phyloP scores from a whole-genome alignment of 2,329 filamentous ascomycete genomes.

The Alternaria sp. region DNA sequence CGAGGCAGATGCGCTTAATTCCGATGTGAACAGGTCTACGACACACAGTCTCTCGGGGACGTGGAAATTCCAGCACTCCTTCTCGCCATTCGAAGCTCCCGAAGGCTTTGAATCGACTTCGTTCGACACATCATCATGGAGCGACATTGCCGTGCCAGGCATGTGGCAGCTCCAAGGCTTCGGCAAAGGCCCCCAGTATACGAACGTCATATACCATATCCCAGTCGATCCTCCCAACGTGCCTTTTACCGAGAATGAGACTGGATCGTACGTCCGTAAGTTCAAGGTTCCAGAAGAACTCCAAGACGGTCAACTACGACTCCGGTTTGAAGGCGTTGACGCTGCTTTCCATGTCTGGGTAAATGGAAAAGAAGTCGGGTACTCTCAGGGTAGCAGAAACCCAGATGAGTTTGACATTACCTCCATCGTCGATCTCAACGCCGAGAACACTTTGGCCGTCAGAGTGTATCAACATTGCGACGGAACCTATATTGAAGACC shows the following conservation, averaged over 20 bases:
- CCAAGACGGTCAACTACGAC: constrained; percentile 64
- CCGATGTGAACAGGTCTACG: constrained; percentile 47
- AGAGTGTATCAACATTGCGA: constrained; percentile 76
- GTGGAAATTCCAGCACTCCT: constrained; percentile 54
- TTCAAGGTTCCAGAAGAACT: constrained; percentile 64
- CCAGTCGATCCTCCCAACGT: constrained; percentile 70
- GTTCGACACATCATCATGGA: constrained; percentile 57
- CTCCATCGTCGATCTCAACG: constrained; percentile 55
- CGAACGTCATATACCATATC: constrained; percentile 72
- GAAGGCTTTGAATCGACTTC: constrained; percentile 44
- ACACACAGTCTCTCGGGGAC: constrained; percentile 46
- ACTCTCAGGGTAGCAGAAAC: constrained; percentile 73
- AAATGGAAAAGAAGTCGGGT: constrained; percentile 70
- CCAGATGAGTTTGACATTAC: constrained; percentile 75
- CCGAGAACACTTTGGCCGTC: constrained; percentile 66
- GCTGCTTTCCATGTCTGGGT: constrained; percentile 75
- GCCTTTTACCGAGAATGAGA: constrained; percentile 68
- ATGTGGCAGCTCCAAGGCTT: constrained; percentile 76
- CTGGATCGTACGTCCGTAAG: constrained; percentile 66
- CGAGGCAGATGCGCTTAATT: constrained; percentile 59
- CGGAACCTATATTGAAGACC: constrained; percentile 74
- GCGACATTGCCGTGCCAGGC: constrained; percentile 68
- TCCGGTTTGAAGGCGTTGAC: constrained; percentile 77
- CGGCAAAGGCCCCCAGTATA: constrained; percentile 70
- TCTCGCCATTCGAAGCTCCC: constrained; percentile 49